Evolutionary conservation across 768 basidiomycete genomes (phyloP).

Genomic region (Tylopilus vinaceipallidus): DNA sequence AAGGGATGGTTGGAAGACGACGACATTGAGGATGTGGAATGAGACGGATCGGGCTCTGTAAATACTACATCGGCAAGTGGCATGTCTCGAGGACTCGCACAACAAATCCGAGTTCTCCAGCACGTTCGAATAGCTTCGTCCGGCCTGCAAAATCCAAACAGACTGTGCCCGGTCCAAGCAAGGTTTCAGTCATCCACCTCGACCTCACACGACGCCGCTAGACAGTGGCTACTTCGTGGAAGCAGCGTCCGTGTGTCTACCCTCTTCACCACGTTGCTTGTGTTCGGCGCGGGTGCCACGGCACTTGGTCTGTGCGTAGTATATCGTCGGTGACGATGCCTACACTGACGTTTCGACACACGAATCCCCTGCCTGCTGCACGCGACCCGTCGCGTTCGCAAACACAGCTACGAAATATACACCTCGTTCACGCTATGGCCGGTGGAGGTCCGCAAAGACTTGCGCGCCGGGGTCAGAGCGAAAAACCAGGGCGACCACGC

Average conservation of each 20-base stretch:
- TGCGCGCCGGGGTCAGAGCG: conserved; percentile 64
- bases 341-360: neutral
- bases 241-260: conserved; percentile 36
- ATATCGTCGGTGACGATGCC: neutral
- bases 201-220: neutral
- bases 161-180: neutral
- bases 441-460: conserved; percentile 54
- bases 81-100: conserved; percentile 11
- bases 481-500: conserved; percentile 55
- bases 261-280: conserved; percentile 38
- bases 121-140: neutral
- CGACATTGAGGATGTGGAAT: conserved; percentile 51
- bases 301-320: conserved; percentile 42
- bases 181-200: conserved; percentile 13
- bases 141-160: neutral
- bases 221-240: conserved; percentile 8
- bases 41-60: neutral
- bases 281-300: conserved; percentile 39
- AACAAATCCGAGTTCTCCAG: neutral
- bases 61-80: no score
- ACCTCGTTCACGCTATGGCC: conserved; percentile 66
- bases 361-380: neutral
- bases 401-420: conserved; percentile 53
- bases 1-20: conserved; percentile 56
- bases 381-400: neutral